These are phyloP conservation scores for Vigna angularis DNA, from an alignment of 306 rosid genomes.

Conservation along the genomic window DNA sequence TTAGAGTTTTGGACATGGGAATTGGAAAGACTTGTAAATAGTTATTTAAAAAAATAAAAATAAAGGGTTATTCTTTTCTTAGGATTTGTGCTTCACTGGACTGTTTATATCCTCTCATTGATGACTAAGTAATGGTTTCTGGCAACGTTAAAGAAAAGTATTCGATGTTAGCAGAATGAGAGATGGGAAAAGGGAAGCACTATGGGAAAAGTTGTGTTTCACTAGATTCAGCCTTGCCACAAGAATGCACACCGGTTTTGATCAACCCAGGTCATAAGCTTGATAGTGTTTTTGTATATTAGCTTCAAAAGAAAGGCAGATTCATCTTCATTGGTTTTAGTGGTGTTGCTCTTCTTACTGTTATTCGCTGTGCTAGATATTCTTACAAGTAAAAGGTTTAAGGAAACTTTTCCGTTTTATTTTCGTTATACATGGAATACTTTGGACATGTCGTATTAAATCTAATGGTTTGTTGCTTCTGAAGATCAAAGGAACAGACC, in stretches of 20 bases:
- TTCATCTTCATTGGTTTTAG: slow-evolving; percentile 41
- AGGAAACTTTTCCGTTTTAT: slow-evolving; percentile 14
- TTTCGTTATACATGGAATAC: slow-evolving; percentile 7
- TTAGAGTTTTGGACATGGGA: not conserved
- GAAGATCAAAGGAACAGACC: slow-evolving; percentile 53
- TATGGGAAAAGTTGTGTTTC: not conserved
- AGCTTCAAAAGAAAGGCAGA: slow-evolving; percentile 12
- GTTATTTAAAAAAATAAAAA: not conserved
- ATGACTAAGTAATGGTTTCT: not conserved
- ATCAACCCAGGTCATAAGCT: not conserved
- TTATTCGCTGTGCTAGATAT: slow-evolving; percentile 34
- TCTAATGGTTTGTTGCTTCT: slow-evolving; percentile 40
- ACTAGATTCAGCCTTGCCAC: not conserved
- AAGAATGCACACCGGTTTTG: not conserved
- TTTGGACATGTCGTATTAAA: slow-evolving; percentile 37
- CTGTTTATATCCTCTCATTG: not conserved
- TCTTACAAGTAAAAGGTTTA: slow-evolving; percentile 30
- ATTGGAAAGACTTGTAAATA: not conserved
- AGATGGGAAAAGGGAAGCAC: not conserved
- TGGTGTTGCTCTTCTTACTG: slow-evolving; percentile 36
- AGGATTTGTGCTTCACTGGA: slow-evolving; percentile 10
- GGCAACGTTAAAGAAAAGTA: slow-evolving; percentile 1
- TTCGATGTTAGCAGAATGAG: not conserved
- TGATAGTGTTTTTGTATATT: slow-evolving; percentile 34
- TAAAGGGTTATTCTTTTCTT: not conserved